Conservation (phyloP, 352 stramenopile species). For the Pythium pectinolyticum region DNA sequence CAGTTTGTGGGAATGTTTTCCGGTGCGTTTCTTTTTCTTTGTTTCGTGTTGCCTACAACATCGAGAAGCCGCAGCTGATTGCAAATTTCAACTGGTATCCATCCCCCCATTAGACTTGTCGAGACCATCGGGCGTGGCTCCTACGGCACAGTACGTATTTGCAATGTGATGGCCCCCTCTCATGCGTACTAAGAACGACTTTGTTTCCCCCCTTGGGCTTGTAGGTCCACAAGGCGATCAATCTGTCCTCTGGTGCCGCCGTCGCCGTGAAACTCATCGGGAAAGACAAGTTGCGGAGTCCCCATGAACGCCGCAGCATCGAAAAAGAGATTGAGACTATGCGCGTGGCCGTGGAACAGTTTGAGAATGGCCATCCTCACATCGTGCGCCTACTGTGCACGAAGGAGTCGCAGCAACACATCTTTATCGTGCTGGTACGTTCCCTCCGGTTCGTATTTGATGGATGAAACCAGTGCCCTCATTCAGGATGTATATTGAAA, state of each 20-base stretch:
- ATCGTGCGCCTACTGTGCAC: slow-evolving; percentile 81
- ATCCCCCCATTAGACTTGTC: slow-evolving; percentile 70
- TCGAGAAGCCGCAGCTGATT: too few relatives aligned
- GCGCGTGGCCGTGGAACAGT: slow-evolving; percentile 81
- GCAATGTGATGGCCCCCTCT: not conserved
- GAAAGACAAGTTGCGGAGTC: slow-evolving; percentile 72
- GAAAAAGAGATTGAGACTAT: slow-evolving; percentile 88
- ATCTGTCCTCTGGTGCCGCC: slow-evolving; percentile 67
- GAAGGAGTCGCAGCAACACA: slow-evolving; percentile 79
- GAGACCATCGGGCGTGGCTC: slow-evolving; percentile 78
- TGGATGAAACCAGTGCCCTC: not conserved
- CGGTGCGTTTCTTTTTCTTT: slow-evolving; percentile 37
- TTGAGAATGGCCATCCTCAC: slow-evolving; percentile 83
- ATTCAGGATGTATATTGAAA: not conserved
- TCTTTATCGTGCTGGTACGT: slow-evolving; percentile 77
- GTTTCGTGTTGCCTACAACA: not conserved
- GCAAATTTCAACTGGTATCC: not conserved
- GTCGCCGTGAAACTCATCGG: slow-evolving; percentile 83
- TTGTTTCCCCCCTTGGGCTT: not conserved
- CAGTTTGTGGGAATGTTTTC: slow-evolving; percentile 80
- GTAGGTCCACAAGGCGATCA: slow-evolving; percentile 84
- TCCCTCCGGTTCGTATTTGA: not conserved
- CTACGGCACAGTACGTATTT: slow-evolving; percentile 67
- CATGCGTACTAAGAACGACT: not conserved
- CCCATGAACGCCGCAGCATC: slow-evolving; percentile 76